phyloP scores from a whole-genome alignment of 176 grass and related monocot species.

The Chrysopogon serrulatus region DNA sequence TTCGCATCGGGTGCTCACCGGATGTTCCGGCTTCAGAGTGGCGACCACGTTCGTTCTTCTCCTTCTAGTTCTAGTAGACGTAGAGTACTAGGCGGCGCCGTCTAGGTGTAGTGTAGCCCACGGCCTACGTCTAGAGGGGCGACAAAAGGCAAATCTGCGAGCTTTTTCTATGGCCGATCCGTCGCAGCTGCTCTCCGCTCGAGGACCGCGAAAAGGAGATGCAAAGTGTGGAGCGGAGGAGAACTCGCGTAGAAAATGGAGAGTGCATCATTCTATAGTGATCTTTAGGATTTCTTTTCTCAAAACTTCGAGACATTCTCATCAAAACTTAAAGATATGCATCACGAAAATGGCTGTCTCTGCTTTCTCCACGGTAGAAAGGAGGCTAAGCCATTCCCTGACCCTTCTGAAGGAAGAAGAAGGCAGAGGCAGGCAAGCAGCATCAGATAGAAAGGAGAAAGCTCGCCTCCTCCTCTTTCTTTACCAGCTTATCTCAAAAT shows the following conservation, averaged over 20 bases:
- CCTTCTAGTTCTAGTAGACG: no score
- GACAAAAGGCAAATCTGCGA: background rate
- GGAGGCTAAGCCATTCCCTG: background rate
- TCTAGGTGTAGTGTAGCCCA: background rate
- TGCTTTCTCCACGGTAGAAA: conserved; percentile 3
- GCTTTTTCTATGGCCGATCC: conserved; percentile 15
- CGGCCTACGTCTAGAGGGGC: background rate
- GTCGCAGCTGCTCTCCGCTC: conserved; percentile 7
- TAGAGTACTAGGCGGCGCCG: conserved; percentile 8
- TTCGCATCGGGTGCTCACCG: background rate
- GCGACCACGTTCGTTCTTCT: conserved; percentile 12
- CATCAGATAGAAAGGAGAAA: conserved; percentile 5
- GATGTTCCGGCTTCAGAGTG: background rate
- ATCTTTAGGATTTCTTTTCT: background rate
- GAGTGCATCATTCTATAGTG: background rate
- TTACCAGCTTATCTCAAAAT: background rate
- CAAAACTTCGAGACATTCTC: no score
- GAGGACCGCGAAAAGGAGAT: conserved; percentile 13
- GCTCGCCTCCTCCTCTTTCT: background rate
- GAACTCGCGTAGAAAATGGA: background rate
- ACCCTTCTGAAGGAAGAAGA: background rate
- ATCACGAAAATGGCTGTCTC: background rate
- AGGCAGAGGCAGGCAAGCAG: background rate
- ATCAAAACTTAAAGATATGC: background rate
- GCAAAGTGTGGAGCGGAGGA: conserved; percentile 3